Evolutionary conservation across 2,329 filamentous ascomycete species (phyloP), one percentile per base, ranked within the genome.

Genomic region (Shiraia sp.): DNA sequence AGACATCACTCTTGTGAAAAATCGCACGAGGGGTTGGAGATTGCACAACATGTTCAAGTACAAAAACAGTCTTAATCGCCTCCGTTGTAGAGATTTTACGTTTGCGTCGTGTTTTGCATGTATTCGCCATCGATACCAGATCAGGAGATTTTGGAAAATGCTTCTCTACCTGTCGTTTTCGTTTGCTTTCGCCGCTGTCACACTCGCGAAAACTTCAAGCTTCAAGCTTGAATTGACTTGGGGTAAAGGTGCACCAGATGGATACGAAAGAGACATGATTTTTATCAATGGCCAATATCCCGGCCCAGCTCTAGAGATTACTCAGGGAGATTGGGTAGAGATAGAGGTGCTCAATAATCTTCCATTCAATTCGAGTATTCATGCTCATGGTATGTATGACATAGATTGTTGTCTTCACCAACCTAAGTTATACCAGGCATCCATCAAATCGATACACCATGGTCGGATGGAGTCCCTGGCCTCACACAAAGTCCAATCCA

Each of bases 391-490:
- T 59, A 49, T 14, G 27, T 28, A 10, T 9, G 3, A 8, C 12
- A 4, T 14, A 9, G 10, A 10, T 2, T 6, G 22, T 30, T 6
- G 3, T 9, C 7, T 8, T 29, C 9, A 23, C 5, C 17, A 30
- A 2, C 34, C 15, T 12, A 8, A 6, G 12, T 10, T 14, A 7
- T 16, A 4, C 15, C 33, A 56, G 71, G 72, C 45, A 66, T 82
- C 23, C 75, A 77, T 24, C 78, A 80, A 69, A 49, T 63, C 1
- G 65, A 68, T 14, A 82, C 79, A 0, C 77, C 79, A 0, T 84
- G 80, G 80, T 77, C 79, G 0, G 82, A 85, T 44, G 82, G 82
- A 22, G 76, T 80, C 0, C 78, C 80, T 1, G 81, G 81, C 2
- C 59, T 84, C 2, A 74, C 76, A 1, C 81, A 85, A 52, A 67